These are phyloP conservation scores for Haberlea rhodopensis DNA, from an alignment of 257 asterid species.

Conservation along the genomic window DNA sequence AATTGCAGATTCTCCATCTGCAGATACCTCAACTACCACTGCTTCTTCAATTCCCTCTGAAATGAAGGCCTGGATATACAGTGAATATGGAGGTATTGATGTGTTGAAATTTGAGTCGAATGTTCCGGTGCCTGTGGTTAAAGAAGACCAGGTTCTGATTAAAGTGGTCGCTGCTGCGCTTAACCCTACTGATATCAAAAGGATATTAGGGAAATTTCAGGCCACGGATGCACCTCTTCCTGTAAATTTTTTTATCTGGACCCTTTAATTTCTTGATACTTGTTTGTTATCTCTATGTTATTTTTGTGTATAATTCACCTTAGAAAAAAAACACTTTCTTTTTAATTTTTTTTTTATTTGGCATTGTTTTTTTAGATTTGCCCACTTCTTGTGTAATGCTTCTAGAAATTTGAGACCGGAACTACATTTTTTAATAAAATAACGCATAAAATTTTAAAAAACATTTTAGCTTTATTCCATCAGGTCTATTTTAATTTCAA, in stretches of 20 bases:
- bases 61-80: constrained; percentile 85
- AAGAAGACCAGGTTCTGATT: constrained; percentile 75
- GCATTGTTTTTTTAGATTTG: no score
- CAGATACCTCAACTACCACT: constrained; percentile 39
- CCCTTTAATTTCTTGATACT: not conserved
- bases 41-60: constrained; percentile 50
- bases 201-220: constrained; percentile 72
- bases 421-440: no score
- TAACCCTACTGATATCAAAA: constrained; percentile 82
- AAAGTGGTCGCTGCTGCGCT: constrained; percentile 88
- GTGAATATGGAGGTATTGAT: constrained; percentile 73
- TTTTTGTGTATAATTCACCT: no score
- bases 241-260: constrained; percentile 36
- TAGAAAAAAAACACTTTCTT: no score
- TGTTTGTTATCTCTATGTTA: not conserved
- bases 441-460: no score
- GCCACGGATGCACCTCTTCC: constrained; percentile 96
- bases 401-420: no score
- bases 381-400: no score
- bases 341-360: no score
- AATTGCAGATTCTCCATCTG: constrained; percentile 50
- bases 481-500: not conserved
- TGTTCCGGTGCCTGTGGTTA: constrained; percentile 58
- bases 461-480: no score
- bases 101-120: constrained; percentile 60